phyloP scores from a whole-genome alignment of 345 rosid genomes.

The Rhodamnia argentea region DNA sequence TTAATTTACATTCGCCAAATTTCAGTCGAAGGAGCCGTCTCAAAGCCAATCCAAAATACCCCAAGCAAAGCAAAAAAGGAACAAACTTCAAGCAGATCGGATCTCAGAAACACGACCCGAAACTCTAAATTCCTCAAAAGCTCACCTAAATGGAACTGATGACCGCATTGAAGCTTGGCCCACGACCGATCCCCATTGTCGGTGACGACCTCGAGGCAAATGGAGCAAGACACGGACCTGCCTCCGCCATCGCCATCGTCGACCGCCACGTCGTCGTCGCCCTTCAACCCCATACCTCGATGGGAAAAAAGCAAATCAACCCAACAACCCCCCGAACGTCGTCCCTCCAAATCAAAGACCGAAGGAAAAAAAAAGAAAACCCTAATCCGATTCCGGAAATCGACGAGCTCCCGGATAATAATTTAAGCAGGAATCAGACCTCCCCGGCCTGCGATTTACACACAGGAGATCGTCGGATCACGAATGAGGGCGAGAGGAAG shows the following conservation, averaged over 20 bases:
- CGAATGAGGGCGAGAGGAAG: no score
- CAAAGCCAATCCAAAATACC: background rate
- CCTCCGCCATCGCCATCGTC: conserved; percentile 35
- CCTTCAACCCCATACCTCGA: conserved; percentile 71
- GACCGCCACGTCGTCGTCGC: conserved; percentile 26
- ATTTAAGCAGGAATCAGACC: background rate
- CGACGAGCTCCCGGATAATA: background rate
- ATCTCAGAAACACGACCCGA: background rate
- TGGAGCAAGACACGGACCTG: conserved; percentile 79
- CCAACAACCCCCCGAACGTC: no score
- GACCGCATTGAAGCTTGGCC: conserved; percentile 99
- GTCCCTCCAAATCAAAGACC: no score
- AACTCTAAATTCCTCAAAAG: background rate
- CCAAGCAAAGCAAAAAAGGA: background rate
- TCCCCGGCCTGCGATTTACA: background rate
- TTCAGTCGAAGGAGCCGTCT: background rate
- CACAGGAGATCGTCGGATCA: background rate
- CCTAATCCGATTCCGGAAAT: background rate
- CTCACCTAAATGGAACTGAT: conserved; percentile 85
- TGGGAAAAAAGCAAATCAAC: background rate
- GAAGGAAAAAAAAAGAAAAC: background rate
- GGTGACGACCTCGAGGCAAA: conserved; percentile 77
- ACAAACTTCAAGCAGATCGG: background rate
- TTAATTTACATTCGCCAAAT: background rate
- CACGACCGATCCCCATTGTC: conserved; percentile 84